Base-by-base conservation (phyloP, 1,139 yeast species). In the Hanseniaspora uvarum region DNA sequence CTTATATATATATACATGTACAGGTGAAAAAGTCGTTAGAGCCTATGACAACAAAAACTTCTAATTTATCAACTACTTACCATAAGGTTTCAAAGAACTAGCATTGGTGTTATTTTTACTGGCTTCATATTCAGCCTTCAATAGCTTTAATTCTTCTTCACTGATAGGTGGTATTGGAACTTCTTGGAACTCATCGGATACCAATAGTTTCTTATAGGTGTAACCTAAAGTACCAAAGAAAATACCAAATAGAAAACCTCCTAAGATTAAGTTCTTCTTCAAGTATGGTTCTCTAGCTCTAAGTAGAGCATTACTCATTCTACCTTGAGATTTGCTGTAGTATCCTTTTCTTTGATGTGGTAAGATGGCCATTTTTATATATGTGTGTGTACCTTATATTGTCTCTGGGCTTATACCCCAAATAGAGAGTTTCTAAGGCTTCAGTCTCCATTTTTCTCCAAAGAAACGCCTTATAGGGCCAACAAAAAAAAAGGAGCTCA, bases 161-260 rank as follows among this genome's bases (percentile, higher is more conserved):
- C 83, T 77, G 59, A 89, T 76, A 30, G 96, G 96, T 51, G 97
- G 97, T 59, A 89, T 81, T 52, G 96, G 96, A 62, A 89, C 85
- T 66, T 88, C 96, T 50, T 76, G 78, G 65, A 89, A 86, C 61
- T 89, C 96, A 51, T 63, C 65, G 65, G 88, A 96, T 58, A 79
- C 79, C 59, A 80, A 80, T 64, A 89, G 76, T 64, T 80, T 77
- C 54, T 73, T 71, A 74, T 80, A 83, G 0, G 96, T 86, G 73
- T 86, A 88, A 54, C 68, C 61, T 68, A 86, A 88, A 23, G 86
- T 83, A 38, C 84, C 82, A 19, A 77, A 71, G 5, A 94, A 83
- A 52, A 86, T 70, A 16, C 83, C 76, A 19, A 80, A 70, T 23
- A 86, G 72, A 0, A 76, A 67, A 19, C 73, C 72, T 55, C 89